Evolutionary conservation across 306 rosid species (phyloP), one percentile per base, ranked within the genome.

Genomic region (Fragaria ananassa): DNA sequence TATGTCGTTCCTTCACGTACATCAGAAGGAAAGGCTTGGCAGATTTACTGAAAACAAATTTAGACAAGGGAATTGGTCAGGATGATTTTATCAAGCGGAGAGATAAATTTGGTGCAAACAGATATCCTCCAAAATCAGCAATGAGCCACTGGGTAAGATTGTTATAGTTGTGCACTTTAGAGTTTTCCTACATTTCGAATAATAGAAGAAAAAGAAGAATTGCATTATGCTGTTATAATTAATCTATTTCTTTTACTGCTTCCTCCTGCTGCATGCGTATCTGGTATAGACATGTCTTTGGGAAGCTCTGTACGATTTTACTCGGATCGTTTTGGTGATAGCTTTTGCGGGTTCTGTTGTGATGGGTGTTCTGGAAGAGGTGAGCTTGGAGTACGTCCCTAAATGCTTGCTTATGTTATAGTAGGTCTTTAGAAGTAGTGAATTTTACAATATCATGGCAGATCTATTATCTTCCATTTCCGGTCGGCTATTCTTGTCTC

Each of bases 291-390:
- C 88, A 90, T 93, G 87, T 81, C 37, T 93, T 73, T 88, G 97
- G 98, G 98, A 93, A 85, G 96, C 94, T 66, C 91, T 96, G 91
- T 92, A 90, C 88, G 96, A 93, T 83, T 91, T 87, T 83, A 91
- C 97, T 62, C 77, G 89, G 86, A 74, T 93, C 76, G 87, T 91
- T 86, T 86, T 93, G 81, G 89, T 91, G 91, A 70, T 91, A 80
- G 97, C 96, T 78, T 96, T 96, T 3, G 96, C 82, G n/a, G 96
- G 94, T 74, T 93, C 97, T 29, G 80, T 91, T 86, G 97, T 88
- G 54, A 71, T 93, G 71, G 98, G 98, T 80, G 88, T 93, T 78
- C 87, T 88, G 86, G 81, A 92, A 54, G 96, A 88, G 96, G 98
- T 93, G 83, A 76, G 91, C 27, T 46, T 18, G 57, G 57, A 54